These are phyloP conservation scores for Phycomyces blakesleeanus DNA, from an alignment of 192 early-diverging fungal species.

Conservation along the genomic window DNA sequence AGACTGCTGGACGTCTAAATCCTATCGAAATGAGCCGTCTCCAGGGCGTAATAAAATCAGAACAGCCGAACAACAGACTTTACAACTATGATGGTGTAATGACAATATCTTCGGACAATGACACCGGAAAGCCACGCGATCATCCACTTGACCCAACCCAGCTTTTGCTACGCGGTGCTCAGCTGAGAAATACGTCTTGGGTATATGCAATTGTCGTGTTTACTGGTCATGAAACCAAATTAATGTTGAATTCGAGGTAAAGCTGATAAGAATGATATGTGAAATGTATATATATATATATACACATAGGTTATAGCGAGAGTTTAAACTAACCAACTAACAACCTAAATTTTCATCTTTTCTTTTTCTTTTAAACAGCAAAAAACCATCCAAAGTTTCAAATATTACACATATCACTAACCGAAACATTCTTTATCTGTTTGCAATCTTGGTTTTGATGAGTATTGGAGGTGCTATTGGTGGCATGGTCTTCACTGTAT, in stretches of 20 bases:
- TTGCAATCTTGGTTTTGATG: conserved; percentile 79
- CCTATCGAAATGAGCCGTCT: conserved; percentile 62
- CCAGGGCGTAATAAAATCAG: conserved; percentile 81
- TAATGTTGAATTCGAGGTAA: conserved; percentile 86
- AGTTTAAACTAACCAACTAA: too few relatives aligned
- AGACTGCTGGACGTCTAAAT: conserved; percentile 73
- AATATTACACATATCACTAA: conserved; percentile 89
- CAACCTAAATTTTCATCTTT: too few relatives aligned
- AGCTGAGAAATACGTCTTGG: conserved; percentile 92
- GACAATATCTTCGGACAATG: conserved; percentile 43
- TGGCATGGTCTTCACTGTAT: conserved; percentile 58
- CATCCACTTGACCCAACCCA: conserved; percentile 88
- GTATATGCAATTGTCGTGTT: conserved; percentile 90
- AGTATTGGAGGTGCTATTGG: conserved; percentile 86
- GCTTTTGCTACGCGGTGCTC: conserved; percentile 87
- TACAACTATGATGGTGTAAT: conserved; percentile 92
- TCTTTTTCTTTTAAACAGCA: conserved; percentile 24
- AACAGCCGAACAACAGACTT: conserved; percentile 92
- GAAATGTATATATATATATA: too few relatives aligned
- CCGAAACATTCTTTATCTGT: conserved; percentile 89
- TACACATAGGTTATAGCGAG: too few relatives aligned
- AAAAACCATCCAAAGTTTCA: conserved; percentile 89
- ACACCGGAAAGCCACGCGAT: conserved; percentile 55
- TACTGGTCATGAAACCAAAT: conserved; percentile 96
- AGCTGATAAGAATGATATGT: too few relatives aligned